Base-by-base conservation (phyloP, 2,329 filamentous ascomycete species). In the Trichocomaceae sp. region DNA sequence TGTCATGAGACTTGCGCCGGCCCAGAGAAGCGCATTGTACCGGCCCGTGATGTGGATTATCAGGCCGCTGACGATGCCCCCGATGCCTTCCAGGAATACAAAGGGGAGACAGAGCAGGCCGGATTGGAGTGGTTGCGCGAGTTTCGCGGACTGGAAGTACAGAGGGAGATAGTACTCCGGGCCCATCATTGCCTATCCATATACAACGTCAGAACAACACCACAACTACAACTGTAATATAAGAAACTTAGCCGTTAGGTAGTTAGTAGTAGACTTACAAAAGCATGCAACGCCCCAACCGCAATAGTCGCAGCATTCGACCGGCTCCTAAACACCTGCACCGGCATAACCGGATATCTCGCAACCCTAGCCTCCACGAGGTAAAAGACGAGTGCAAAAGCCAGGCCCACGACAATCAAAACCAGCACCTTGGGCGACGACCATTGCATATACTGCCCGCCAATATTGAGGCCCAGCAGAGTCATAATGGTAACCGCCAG, bases 341-440 rank as follows among this genome's bases (percentile, higher is more conserved):
- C 71, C 0, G 85, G 86, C 54, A 88, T 83, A 49, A 89, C 71
- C 0, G 86, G 85, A 60, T 82, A 79, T 54, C 74, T 72, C 15
- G 84, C 84, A 12, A 86, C 60, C 68, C 77, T 52, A 8, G 42
- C 41, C 20, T 52, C 50, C 10, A 47, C 22, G n/a, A 47, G 42
- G 23, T 33, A 46, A 22, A 52, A 52, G 19, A 47, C 15, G 1
- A 35, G 22, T 1, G 44, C 33, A 37, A 52, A 33, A 2, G 33
- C 29, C 13, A 47, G 3, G 5, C 50, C 50, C 29, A 52, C 41
- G 3, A 47, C 33, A 6, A 52, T 46, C n/a, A 52, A 10, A 12
- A 37, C 29, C 79, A 68, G 88, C 84, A 60, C 80, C 79, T 55
- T 82, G 59, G 50, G 84, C 7, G 74, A 77, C 57, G 68, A 67